Evolutionary conservation across 768 basidiomycete species (phyloP).

Genomic region (Termitomyces sp.): DNA sequence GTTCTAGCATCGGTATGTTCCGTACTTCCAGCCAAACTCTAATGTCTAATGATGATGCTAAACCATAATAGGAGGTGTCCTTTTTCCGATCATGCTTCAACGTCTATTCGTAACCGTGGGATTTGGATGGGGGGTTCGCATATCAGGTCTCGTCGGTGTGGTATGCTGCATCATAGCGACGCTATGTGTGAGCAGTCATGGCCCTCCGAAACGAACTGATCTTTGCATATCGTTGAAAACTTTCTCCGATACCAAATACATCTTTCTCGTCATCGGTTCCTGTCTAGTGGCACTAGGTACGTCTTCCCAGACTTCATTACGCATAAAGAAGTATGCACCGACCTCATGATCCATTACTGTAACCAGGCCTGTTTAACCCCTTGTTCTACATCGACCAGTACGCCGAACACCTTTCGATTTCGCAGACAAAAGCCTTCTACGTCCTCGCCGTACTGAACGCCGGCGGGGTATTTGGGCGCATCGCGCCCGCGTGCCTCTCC

Average conservation of each 20-base stretch:
- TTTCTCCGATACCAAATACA: conserved; percentile 46
- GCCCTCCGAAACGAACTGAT: conserved; percentile 21
- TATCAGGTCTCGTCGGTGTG: conserved; percentile 45
- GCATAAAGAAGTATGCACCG: not conserved
- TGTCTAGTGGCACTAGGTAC: conserved; percentile 57
- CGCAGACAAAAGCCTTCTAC: conserved; percentile 38
- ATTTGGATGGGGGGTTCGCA: conserved; percentile 59
- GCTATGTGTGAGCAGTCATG: conserved; percentile 36
- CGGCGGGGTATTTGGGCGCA: conserved; percentile 58
- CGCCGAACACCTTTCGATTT: conserved; percentile 36
- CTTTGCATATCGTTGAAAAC: conserved; percentile 24
- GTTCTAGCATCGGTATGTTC: conserved; percentile 53
- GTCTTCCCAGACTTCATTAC: conserved; percentile 14
- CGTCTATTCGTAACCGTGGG: conserved; percentile 48
- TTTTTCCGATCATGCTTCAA: conserved; percentile 63
- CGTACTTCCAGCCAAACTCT: not conserved
- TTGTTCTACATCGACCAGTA: conserved; percentile 67
- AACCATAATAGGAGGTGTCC: conserved; percentile 47
- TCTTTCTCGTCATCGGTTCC: conserved; percentile 48
- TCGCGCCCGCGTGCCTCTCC: conserved; percentile 58
- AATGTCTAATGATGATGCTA: not conserved
- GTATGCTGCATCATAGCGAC: conserved; percentile 42
- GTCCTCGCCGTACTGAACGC: conserved; percentile 66
- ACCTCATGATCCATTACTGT: not conserved
- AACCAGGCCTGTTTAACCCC: conserved; percentile 61